Base-by-base conservation (phyloP, 306 rosid species). In the Begonia fuchsioides region DNA sequence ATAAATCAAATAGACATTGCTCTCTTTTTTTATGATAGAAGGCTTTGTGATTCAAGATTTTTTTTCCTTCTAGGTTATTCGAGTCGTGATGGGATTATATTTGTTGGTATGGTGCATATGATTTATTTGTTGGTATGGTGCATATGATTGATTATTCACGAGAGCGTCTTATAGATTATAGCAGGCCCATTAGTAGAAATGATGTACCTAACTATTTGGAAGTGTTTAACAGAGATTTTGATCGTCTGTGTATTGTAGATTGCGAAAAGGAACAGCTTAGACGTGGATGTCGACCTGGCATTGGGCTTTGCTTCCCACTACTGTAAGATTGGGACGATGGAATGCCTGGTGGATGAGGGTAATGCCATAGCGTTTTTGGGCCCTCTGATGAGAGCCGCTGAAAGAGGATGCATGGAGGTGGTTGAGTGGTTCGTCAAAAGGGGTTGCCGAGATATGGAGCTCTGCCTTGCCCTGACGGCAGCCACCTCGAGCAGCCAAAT, bases 371-470 rank as follows among this genome's bases (percentile, higher is more conserved):
- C 93, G 50, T 85, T 85, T 56, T 58, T 81, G 62, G 93, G 93
- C 64, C 95, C 95, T 71, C 63, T 85, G 67, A 81, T 85, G 95
- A 75, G 95, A 81, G 93, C 95, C 48, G 84, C 95, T 11, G 93
- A 85, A 75, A 85, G 95, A 68, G 93, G 95, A 10, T 81, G 93
- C 64, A 64, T 75, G 76, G 74, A 70, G 55, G 87, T 85, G 39
- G 87, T 85, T 43, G 93, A 85, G 58, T 85, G 95, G 93, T 85
- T 85, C 76, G 86, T 85, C 62, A 77, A 71, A 63, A 75, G 95
- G 58, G 80, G 80, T 49, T 81, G 95, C 61, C 77, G 86, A 59
- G 95, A 81, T 58, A 85, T 85, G 93, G 95, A 85, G 68, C 87
- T 85, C 7, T 85, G 95, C 65, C 84, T 85, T 58, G 95, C 95